Base-by-base conservation (phyloP, 1,139 yeast species). In the Candida sanyaensis region DNA sequence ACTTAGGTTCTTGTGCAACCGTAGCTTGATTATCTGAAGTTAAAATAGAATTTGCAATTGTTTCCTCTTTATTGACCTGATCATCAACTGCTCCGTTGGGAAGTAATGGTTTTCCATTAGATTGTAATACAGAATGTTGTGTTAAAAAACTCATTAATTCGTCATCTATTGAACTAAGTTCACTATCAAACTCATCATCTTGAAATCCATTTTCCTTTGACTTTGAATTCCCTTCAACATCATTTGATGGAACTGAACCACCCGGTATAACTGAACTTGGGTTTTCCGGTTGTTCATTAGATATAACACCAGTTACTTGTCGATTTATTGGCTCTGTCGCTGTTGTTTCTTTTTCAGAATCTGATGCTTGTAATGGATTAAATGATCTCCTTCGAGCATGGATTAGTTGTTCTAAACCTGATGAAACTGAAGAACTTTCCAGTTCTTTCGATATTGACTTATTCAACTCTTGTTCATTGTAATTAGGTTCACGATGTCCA, bases 141-240 rank as follows among this genome's bases (percentile, higher is more conserved):
- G 40, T 39, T 13, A 47, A 34, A n/a, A 42, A 39, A 24, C 27
- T 39, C 32, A 38, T 45, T 17, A 61, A 41, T 38, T 60, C 63
- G 23, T 52, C 44, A 37, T 59, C 62, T n/a, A 61, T 49, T 8
- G 58, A 55, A 8, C 46, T 45, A 6, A 44, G 31, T 8, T 41
- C 49, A 23, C 42, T 41, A 21, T 41, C 44, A 2, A 34, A 26
- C 2, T 33, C 39, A 6, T 41, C 39, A 11, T 21, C 31, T 13
- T 11, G 17, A 26, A 36, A 29, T 28, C 21, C 21, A 17, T 33
- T 34, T 4, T 34, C 37, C 4, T 21, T 21, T 34, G 37, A 34
- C 6, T 13, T 23, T 21, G 37, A 34, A 21, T 6, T 21, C 3
- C 3, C 27, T 17, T 21, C 9, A 12, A n/a, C 10, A 12, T 8